Evolutionary conservation across 2,329 filamentous ascomycete genomes (phyloP).

Genomic region (Pezicula rhizophila): DNA sequence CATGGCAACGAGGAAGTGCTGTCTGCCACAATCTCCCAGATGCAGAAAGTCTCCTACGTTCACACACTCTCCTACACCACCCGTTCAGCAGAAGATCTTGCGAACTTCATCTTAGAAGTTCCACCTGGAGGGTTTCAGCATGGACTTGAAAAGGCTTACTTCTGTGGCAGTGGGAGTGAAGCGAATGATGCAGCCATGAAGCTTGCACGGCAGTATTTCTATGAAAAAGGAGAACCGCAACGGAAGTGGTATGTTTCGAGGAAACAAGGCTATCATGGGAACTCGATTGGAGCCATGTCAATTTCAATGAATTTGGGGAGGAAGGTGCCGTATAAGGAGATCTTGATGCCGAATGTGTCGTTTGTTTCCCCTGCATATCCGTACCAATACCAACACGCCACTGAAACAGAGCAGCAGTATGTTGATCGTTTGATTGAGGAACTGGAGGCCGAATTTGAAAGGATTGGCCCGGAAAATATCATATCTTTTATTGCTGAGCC

Average conservation of each 20-base stretch:
- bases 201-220: constrained; percentile 56
- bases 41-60: constrained; percentile 51
- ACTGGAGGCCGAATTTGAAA: constrained; percentile 52
- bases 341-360: constrained; percentile 44
- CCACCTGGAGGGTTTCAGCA: background rate
- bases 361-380: constrained; percentile 55
- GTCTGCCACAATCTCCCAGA: constrained; percentile 51
- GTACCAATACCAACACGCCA: constrained; percentile 45
- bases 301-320: constrained; percentile 50
- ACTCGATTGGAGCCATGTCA: constrained; percentile 53
- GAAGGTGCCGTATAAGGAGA: constrained; percentile 46
- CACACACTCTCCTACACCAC: constrained; percentile 51
- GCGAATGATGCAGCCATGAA: constrained; percentile 62
- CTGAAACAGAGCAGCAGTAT: constrained; percentile 46
- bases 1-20: constrained; percentile 54
- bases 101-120: constrained; percentile 7
- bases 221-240: constrained; percentile 38
- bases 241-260: constrained; percentile 56
- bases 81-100: constrained; percentile 40
- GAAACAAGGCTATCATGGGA: constrained; percentile 60
- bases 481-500: constrained; percentile 61
- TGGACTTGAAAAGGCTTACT: constrained; percentile 2
- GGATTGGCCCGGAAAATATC: constrained; percentile 52
- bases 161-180: constrained; percentile 46
- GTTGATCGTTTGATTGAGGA: constrained; percentile 49